Evolutionary conservation across 2,329 filamentous ascomycete species (phyloP), one percentile per base, ranked within the genome.

Genomic region (Trichoderma asperellum): DNA sequence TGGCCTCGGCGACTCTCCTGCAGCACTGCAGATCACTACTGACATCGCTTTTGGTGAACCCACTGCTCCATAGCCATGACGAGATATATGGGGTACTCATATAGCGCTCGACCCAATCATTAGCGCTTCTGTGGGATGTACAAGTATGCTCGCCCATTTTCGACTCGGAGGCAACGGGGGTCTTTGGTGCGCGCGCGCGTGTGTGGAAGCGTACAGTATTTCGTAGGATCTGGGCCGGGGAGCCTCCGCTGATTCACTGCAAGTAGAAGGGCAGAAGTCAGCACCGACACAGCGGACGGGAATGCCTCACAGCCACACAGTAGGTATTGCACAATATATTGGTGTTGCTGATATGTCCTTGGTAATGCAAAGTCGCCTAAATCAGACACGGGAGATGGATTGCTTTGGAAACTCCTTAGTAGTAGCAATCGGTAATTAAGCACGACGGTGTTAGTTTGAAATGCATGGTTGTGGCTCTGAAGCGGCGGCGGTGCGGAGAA

Each of bases 21-120:
- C 64, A 67, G 55, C 37, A 24, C 53, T 35, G 63, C 63, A 58
- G 63, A 66, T 66, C 63, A 67, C 64, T 59, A 43, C 55, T 59
- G 40, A 43, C 57, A 43, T 37, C 64, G 43, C 37, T 52, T 29
- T 24, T 52, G 37, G 10, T 49, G 37, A 66, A 58, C 12, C 37
- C 53, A 49, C 40, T 16, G 60, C 47, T 63, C 32, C 63, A 49
- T 49, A 43, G 37, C 29, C 27, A 57, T 65, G 27, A 43, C 35
- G 35, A 57, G 21, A 37, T 49, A 35, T n/a, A 43, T 43, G 40
- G 40, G 40, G 40, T 43, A 43, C 18, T 7, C 40, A n/a, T 8
- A 11, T 60, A 53, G 32, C 24, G 32, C 43, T 62, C 37, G 63
- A 66, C 24, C 43, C 40, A 16, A 43, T 56, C 35, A 27, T 58